Base-by-base conservation (phyloP, 2,329 filamentous ascomycete genomes). In the Neofusicoccum ribis region DNA sequence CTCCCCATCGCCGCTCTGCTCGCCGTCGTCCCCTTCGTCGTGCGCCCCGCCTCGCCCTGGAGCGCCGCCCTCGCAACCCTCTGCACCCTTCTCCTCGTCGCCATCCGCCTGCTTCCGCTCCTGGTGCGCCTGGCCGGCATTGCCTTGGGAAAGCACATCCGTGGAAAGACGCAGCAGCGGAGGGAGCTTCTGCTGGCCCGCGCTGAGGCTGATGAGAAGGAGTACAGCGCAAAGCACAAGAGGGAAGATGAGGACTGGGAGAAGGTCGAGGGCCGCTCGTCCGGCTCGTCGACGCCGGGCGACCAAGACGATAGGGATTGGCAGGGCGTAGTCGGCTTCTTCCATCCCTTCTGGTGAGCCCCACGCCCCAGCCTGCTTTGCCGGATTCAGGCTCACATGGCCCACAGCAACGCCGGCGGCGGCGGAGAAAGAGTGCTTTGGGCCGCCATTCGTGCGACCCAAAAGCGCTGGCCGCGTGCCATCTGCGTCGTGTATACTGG, bases 391-490 rank as follows among this genome's bases (percentile, higher is more conserved):
- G 47, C 72, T 77, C 46, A 76, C 66, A 64, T 41, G n/a, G 20
- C 12, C n/a, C 31, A 43, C 67, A 95, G 91, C 79, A 98, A 99
- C 81, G 95, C 95, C 59, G 95, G 95, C 64, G 95, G 95, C 34
- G 95, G 95, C 67, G 95, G 95, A 68, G 95, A 99, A 80, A 86
- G 95, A 76, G 95, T 99, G 49, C 87, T 99, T 31, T 99, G 96
- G 92, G 94, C 93, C 64, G 95, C 95, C 11, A 91, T 99, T 67
- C 88, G 92, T 67, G 92, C 94, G 46, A 97, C 92, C 2, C 95
- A 98, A 79, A 86, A 89, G 72, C 87, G 90, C 69, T 97, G 92
- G 88, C 95, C 94, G 2, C 90, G 89, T 67, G 92, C 93, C 47
- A 90, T 93, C 72, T 96, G 93, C 72, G 86, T 95, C 14, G 91